phyloP scores from a whole-genome alignment of 73 alveolate genomes.

The Tetrahymena thermophila region DNA sequence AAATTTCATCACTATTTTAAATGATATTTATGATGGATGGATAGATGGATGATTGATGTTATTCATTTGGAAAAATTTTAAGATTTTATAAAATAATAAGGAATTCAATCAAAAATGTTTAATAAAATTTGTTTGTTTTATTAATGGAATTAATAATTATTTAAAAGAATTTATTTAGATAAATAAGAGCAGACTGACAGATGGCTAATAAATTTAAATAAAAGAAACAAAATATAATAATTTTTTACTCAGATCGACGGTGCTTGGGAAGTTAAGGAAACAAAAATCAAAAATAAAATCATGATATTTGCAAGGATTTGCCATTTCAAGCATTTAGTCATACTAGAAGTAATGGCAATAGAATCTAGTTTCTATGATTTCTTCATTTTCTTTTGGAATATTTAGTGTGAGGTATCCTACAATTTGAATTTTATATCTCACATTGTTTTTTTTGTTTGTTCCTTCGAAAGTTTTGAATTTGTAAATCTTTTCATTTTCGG shows the following conservation, averaged over 20 bases:
- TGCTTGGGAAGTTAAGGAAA: background rate
- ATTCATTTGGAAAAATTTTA: too few relatives aligned
- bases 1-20: too few relatives aligned
- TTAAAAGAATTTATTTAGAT: too few relatives aligned
- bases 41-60: too few relatives aligned
- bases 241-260: background rate
- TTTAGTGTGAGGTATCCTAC: background rate
- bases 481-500: background rate
- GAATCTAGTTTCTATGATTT: background rate
- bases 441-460: background rate
- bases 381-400: background rate
- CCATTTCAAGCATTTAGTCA: background rate
- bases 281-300: background rate
- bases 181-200: too few relatives aligned
- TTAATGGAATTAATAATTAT: too few relatives aligned
- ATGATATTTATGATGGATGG: too few relatives aligned
- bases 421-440: background rate
- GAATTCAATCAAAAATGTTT: too few relatives aligned
- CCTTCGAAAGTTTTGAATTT: background rate
- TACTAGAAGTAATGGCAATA: background rate
- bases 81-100: too few relatives aligned
- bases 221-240: background rate
- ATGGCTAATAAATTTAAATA: too few relatives aligned
- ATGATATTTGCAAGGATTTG: background rate
- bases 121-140: too few relatives aligned